These are phyloP conservation scores for Myochromella boudieri DNA, from an alignment of 768 basidiomycete species.

Conservation along the genomic window DNA sequence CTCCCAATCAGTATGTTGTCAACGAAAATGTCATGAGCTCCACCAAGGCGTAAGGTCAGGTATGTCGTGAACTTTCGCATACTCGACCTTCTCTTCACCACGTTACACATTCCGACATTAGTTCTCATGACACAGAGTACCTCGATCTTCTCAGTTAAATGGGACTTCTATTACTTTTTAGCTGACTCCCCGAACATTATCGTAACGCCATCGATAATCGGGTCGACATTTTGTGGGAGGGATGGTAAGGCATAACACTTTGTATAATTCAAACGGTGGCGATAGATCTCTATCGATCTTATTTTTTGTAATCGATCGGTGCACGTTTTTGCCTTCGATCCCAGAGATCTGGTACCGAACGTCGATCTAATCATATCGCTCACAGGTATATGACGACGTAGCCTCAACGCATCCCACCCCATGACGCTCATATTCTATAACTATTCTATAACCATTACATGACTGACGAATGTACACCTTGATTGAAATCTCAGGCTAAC, in stretches of 20 bases:
- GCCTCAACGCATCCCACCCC: background rate
- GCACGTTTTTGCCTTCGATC: slow-evolving; percentile 3
- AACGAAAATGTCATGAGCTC: background rate
- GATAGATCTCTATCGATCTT: slow-evolving; percentile 12
- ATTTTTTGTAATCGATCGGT: slow-evolving; percentile 9
- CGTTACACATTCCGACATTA: too few relatives aligned
- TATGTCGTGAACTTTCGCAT: too few relatives aligned
- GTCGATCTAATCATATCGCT: slow-evolving; percentile 7
- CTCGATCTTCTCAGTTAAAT: too few relatives aligned
- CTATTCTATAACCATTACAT: too few relatives aligned
- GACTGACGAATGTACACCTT: background rate
- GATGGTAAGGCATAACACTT: background rate
- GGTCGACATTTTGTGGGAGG: background rate
- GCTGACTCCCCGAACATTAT: slow-evolving; percentile 1
- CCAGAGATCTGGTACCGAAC: background rate
- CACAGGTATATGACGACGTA: too few relatives aligned
- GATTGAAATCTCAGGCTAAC: too few relatives aligned
- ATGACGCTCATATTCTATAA: background rate
- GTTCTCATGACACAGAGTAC: background rate
- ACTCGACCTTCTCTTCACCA: too few relatives aligned
- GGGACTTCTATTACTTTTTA: slow-evolving; percentile 3
- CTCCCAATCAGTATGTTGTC: too few relatives aligned
- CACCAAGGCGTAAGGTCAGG: slow-evolving; percentile 1
- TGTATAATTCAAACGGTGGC: slow-evolving; percentile 3
- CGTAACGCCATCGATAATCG: slow-evolving; percentile 18